Base-by-base conservation (phyloP, 2,329 filamentous ascomycete species). In the Talaromyces sp. region DNA sequence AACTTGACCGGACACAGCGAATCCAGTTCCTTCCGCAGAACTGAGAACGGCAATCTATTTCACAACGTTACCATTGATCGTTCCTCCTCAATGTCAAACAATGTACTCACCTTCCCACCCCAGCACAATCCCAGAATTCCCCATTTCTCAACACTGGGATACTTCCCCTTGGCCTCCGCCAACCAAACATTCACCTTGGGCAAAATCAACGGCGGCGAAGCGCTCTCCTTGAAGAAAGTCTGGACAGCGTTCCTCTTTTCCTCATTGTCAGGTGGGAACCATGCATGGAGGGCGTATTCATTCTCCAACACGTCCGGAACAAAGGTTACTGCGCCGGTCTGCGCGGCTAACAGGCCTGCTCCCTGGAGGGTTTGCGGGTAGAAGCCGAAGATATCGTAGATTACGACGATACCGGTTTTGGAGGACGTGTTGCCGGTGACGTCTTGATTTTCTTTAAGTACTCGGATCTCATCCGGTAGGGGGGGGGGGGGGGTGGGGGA, bases 311-410 rank as follows among this genome's bases (percentile, higher is more conserved):
- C 73, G 60, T 79, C 77, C 6, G 77, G 76, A 7, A 83, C 68
- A 4, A 84, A 66, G 7, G 83, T 77, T 0, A 83, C 70, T 1
- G 78, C 74, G 29, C 77, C 73, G 11, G 77, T 68, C 13, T 74
- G 71, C 3, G 74, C 69, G 0, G 81, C 75, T 2, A 84, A 74
- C 7, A 79, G 74, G 71, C 92, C 89, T 68, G 88, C 87, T 27
- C 89, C 89, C 75, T 91, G 89, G 11, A 91, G 68, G 2, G 89
- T 88, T 77, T 91, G 89, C 27, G 86, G 84, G 72, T 85, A 88
- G 58, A 78, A 68, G 71, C 89, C 88, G 72, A 90, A 90, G 75
- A 90, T 89, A 76, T 91, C 89, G 74, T 80, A 88, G 73, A 90
- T 83, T 68, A 83, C 76, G 64, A 91, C 76, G 65, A 91, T 82